Conservation (phyloP, 2,329 filamentous ascomycete species). For the Paradendryphiella salina region DNA sequence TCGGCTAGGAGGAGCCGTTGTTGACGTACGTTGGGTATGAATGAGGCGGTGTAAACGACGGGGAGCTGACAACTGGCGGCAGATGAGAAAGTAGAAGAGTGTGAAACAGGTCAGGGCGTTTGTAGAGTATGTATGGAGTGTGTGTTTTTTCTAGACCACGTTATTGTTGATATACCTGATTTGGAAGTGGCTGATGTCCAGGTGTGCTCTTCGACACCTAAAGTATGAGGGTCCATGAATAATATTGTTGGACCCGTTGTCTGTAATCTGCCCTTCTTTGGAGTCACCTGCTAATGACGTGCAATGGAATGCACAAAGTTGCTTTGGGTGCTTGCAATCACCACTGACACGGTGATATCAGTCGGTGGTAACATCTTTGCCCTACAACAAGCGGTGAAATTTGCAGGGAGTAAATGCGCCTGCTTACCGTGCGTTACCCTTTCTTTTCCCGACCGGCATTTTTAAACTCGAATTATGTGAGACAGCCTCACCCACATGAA, state of each 20-base stretch:
- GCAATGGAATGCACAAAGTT: not conserved
- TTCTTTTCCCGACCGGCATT: not conserved
- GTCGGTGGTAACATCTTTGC: not conserved
- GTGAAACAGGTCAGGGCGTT: not conserved
- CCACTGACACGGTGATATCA: not conserved
- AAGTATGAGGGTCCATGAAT: not conserved
- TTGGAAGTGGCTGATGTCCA: not conserved
- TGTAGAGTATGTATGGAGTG: not conserved
- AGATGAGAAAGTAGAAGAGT: not conserved
- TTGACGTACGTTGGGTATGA: not conserved
- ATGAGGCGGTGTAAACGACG: not conserved
- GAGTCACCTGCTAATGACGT: not conserved
- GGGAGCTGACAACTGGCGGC: not conserved
- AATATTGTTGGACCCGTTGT: not conserved
- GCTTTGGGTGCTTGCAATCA: not conserved
- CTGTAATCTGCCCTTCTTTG: conserved; percentile 1
- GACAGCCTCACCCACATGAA: not conserved
- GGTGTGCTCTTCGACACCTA: not conserved
- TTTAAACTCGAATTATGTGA: not conserved
- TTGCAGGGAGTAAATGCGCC: not conserved
- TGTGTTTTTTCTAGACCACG: not conserved
- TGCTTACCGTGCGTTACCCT: not conserved
- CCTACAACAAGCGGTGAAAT: not conserved
- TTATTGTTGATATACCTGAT: not conserved
- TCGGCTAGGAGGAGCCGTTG: not conserved